phyloP scores from a whole-genome alignment of 371 early-diverging fungal genomes.

The Syncephalastrum sp. region DNA sequence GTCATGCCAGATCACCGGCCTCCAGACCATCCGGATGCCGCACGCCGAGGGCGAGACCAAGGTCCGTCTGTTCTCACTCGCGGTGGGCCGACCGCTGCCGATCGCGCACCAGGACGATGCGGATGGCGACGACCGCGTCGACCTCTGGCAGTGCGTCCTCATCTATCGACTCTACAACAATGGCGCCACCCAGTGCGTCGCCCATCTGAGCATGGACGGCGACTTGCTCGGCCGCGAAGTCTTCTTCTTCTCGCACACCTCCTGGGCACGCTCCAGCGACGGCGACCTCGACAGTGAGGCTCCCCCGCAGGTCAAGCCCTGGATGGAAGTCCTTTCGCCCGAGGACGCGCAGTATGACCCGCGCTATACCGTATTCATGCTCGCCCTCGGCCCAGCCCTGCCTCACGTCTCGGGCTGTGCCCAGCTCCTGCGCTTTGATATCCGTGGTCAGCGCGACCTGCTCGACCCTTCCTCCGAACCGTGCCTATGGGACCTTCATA shows the following conservation, averaged over 20 bases:
- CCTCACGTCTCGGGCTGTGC: constrained; percentile 23
- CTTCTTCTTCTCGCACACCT: constrained; percentile 34
- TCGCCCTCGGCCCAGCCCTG: constrained; percentile 26
- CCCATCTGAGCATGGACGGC: constrained; percentile 22
- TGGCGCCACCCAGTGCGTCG: constrained; percentile 30
- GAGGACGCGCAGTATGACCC: constrained; percentile 17
- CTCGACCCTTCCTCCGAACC: constrained; percentile 28
- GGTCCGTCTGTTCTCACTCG: constrained; percentile 28
- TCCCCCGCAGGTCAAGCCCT: constrained; percentile 10
- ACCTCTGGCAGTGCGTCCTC: constrained; percentile 32
- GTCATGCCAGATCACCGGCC: constrained; percentile 36
- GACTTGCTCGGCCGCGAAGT: constrained; percentile 31
- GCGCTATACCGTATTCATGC: constrained; percentile 25
- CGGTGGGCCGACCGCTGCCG: constrained; percentile 20
- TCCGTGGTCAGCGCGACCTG: constrained; percentile 18
- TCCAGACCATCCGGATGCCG: constrained; percentile 27
- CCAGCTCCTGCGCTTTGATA: constrained; percentile 29
- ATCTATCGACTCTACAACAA: constrained; percentile 35
- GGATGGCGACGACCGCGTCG: constrained; percentile 26
- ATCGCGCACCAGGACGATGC: constrained; percentile 15
- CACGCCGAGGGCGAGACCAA: constrained; percentile 7
- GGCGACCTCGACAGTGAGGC: constrained; percentile 13
- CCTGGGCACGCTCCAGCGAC: constrained; percentile 26
- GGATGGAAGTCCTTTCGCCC: constrained; percentile 32
- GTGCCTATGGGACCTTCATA: constrained; percentile 12